Percentiles rank a stretch among this genome's conserved stretches.
Evolutionary conservation across 2,329 filamentous ascomycete species (phyloP).

Genomic region (Hypoxylon rubiginosum): DNA sequence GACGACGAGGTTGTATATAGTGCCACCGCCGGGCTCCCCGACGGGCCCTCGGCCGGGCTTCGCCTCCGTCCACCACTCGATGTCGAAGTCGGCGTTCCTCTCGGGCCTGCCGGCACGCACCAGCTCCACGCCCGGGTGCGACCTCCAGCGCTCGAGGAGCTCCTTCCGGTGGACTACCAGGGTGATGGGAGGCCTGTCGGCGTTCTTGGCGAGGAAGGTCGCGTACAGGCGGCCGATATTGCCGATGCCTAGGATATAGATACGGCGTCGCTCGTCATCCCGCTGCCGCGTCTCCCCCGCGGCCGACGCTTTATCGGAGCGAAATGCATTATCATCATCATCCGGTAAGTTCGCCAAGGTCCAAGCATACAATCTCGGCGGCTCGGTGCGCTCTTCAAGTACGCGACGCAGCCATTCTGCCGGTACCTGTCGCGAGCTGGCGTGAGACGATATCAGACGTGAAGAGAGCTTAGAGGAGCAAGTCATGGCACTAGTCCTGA

Average conservation of each 20-base stretch:
- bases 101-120: constrained; percentile 53
- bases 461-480: background rate
- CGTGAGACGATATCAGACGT: constrained; percentile 14
- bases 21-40: constrained; percentile 55
- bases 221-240: constrained; percentile 87
- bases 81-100: constrained; percentile 58
- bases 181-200: constrained; percentile 78
- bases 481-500: constrained; percentile 12
- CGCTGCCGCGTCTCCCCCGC: too few relatives aligned
- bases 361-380: constrained; percentile 50
- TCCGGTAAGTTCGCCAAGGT: constrained; percentile 43
- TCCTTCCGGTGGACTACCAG: constrained; percentile 78
- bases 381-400: constrained; percentile 36
- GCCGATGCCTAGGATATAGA: constrained; percentile 84
- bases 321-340: background rate
- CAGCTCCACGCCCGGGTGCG: constrained; percentile 61
- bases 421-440: constrained; percentile 11
- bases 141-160: constrained; percentile 63
- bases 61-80: constrained; percentile 69
- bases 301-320: background rate
- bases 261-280: constrained; percentile 57
- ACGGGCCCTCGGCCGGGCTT: constrained; percentile 54
- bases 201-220: constrained; percentile 73
- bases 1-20: constrained; percentile 81
- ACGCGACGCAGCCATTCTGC: constrained; percentile 45